A percentile compares a stretch with the other conserved stretches of the same genome.
phyloP scores from a whole-genome alignment of 208 protist genomes.

The Polymyxa betae region DNA sequence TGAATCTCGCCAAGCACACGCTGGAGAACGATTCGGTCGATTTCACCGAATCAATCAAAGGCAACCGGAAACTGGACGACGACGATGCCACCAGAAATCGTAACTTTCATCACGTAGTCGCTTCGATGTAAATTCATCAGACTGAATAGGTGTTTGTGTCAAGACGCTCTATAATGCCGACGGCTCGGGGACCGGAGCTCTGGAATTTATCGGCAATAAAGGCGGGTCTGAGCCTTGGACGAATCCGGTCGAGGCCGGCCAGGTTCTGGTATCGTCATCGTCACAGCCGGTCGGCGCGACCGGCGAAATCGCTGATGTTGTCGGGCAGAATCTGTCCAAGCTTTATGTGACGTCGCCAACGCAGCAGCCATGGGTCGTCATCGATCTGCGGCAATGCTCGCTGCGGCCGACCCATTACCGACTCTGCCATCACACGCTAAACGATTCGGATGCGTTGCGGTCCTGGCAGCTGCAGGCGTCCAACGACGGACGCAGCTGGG shows the following conservation, averaged over 20 bases:
- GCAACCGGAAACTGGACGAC: too few relatives aligned
- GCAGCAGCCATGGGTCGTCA: background rate
- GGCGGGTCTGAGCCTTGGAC: background rate
- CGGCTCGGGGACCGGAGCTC: background rate
- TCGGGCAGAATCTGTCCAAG: too few relatives aligned
- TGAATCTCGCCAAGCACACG: background rate
- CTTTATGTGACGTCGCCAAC: background rate
- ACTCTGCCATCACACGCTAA: background rate
- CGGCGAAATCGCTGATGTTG: too few relatives aligned
- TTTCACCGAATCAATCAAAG: background rate
- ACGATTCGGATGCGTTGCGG: background rate
- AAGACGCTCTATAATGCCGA: background rate
- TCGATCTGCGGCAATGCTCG: background rate
- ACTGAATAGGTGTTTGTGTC: too few relatives aligned
- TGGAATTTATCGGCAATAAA: background rate
- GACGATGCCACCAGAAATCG: too few relatives aligned
- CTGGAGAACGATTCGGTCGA: background rate
- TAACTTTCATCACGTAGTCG: background rate
- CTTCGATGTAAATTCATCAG: background rate
- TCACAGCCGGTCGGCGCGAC: too few relatives aligned
- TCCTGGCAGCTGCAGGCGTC: conserved; percentile 12
- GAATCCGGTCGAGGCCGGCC: too few relatives aligned
- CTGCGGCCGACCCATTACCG: background rate
- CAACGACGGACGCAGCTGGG: background rate
- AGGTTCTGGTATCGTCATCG: too few relatives aligned